Evolutionary conservation across 805 yeast species (phyloP), one percentile per base, ranked within the genome.

Genomic region (Candida alai): DNA sequence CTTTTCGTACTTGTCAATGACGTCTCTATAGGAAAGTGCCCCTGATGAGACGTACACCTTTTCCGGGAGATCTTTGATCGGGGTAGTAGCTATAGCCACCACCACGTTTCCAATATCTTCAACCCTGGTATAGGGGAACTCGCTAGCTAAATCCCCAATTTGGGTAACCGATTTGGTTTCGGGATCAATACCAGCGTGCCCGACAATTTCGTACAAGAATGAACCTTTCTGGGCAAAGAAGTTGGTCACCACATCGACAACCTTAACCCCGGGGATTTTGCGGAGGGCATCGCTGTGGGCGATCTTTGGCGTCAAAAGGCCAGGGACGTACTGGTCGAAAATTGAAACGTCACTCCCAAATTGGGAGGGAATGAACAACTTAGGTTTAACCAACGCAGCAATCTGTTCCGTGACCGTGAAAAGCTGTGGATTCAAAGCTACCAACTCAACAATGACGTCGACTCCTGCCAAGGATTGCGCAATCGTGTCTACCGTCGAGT

Each of bases 281-380:
- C n/a, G n/a, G n/a, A n/a, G n/a, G n/a, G 15, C 17, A 3, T 26
- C 19, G 6, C 19, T 16, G 17, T 26, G 28, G 11, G 15, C 4
- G 11, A 19, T 26, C 12, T 26, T 26, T 4, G 9, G 14, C 4
- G 32, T 30, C 16, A 32, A 29, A 12, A 39, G 35, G 2, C 42
- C 43, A n/a, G 43, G 43, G n/a, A 33, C 28, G 11, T 36, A 39
- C 13, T 25, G 16, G 5, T 25, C 17, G 10, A 51, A 51, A 6
- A 48, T 56, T 2, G 42, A 49, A 12, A 66, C 32, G 35, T 75
- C 76, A 15, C 62, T 45, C 25, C 85, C 87, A 45, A 73, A 79
- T 45, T 77, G 83, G 2, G 80, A 70, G 20, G 83, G 81, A 42
- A 77, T 68, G 56, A 65, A 78, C 21, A 75, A 48, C 48, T 70